A percentile compares a stretch with the other conserved stretches of the same genome.
phyloP scores from a whole-genome alignment of 495 filamentous ascomycete species.

The Aspergillus wentii region DNA sequence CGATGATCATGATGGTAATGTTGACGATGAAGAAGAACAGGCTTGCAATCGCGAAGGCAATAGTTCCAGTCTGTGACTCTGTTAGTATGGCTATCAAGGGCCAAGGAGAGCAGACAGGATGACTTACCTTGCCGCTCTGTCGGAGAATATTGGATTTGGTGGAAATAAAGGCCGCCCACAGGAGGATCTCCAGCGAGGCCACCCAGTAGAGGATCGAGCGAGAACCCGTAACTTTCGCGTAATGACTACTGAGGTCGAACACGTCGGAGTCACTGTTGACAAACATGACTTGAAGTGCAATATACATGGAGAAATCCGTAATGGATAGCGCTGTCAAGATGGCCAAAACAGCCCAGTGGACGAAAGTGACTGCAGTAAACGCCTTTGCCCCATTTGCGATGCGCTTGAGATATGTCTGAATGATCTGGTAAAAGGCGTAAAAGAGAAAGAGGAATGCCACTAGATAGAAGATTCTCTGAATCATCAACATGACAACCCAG shows the following conservation, averaged over 20 bases:
- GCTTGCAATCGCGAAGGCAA: neutral
- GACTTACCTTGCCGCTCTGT: neutral
- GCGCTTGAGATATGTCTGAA: constrained; percentile 13
- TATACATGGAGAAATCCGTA: constrained; percentile 11
- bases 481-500: constrained; percentile 16
- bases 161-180: neutral
- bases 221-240: neutral
- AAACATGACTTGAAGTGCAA: constrained; percentile 6
- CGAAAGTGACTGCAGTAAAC: constrained; percentile 5
- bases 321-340: constrained; percentile 12
- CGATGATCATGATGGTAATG: constrained; percentile 10
- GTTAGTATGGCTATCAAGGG: neutral
- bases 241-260: neutral
- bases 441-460: constrained; percentile 8
- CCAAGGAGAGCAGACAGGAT: neutral
- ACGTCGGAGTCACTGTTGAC: neutral
- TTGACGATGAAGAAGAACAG: constrained; percentile 15
- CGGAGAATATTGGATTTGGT: no score
- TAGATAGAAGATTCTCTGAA: constrained; percentile 15
- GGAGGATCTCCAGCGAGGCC: neutral
- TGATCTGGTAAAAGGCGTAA: constrained; percentile 18
- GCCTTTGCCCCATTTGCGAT: constrained; percentile 15
- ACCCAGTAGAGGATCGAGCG: neutral
- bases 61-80: neutral
- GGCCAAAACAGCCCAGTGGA: constrained; percentile 17